Evolutionary conservation across 2,329 filamentous ascomycete genomes (phyloP).

Genomic region (Neofusicoccum umdonicola): DNA sequence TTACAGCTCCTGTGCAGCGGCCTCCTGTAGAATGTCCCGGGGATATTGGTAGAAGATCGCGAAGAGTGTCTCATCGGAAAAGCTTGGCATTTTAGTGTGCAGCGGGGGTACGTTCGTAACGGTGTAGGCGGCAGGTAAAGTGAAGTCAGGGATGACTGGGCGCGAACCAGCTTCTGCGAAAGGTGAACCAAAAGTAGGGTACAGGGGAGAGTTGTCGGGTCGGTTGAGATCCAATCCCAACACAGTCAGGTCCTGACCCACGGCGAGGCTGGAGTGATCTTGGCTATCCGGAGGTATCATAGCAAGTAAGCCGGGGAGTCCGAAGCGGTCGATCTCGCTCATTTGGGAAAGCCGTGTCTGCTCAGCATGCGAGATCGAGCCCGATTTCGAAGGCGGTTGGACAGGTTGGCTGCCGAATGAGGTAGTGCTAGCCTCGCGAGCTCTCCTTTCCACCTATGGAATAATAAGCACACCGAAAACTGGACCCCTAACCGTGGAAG

Average conservation of each 20-base stretch:
- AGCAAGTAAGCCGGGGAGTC: constrained; percentile 57
- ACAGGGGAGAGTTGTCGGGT: constrained; percentile 57
- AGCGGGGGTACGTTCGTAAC: constrained; percentile 65
- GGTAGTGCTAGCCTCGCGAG: constrained; percentile 17
- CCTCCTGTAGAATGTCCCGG: constrained; percentile 63
- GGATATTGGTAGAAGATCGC: constrained; percentile 70
- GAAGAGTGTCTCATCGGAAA: constrained; percentile 64
- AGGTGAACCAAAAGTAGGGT: constrained; percentile 62
- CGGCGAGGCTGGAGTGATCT: constrained; percentile 51
- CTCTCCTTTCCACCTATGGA: constrained; percentile 7
- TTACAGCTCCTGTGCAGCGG: constrained; percentile 61
- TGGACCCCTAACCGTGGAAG: no score
- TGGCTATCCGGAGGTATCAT: constrained; percentile 56
- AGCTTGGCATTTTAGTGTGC: constrained; percentile 56
- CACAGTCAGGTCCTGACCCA: constrained; percentile 63
- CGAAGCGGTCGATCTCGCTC: constrained; percentile 59
- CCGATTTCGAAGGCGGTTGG: constrained; percentile 8
- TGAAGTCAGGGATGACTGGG: constrained; percentile 61
- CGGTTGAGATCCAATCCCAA: constrained; percentile 64
- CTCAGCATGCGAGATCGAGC: constrained; percentile 17
- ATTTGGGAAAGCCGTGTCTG: constrained; percentile 54
- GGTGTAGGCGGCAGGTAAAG: constrained; percentile 61
- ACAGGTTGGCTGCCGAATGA: constrained; percentile 17
- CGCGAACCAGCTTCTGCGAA: constrained; percentile 59
- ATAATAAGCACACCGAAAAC: not conserved